A percentile compares a stretch with the other conserved stretches of the same genome.
These are phyloP conservation scores for Dictyostelium capitatum DNA, from an alignment of 78 protist species.

Conservation along the genomic window DNA sequence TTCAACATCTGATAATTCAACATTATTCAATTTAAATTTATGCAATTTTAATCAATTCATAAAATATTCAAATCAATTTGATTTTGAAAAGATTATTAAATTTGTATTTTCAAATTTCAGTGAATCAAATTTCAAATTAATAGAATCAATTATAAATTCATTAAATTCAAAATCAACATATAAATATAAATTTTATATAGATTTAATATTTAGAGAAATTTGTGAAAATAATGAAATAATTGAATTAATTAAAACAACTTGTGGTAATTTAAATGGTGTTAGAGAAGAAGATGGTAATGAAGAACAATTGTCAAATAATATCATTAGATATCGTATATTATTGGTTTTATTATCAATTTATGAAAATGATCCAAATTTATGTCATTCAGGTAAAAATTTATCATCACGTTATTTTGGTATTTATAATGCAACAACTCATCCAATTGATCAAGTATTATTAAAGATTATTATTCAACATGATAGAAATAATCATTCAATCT, in stretches of 20 bases:
- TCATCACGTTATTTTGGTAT: background rate
- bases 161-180: background rate
- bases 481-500: background rate
- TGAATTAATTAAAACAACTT: conserved; percentile 11
- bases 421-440: conserved; percentile 68
- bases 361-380: background rate
- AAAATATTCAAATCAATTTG: background rate
- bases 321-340: conserved; percentile 10
- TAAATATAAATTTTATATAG: conserved; percentile 8
- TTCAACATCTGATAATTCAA: background rate
- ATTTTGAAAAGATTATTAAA: conserved; percentile 5
- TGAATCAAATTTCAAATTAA: background rate
- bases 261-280: background rate
- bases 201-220: background rate
- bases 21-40: background rate
- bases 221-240: background rate
- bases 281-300: background rate
- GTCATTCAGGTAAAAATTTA: background rate
- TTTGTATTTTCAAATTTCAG: conserved; percentile 6
- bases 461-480: conserved; percentile 52
- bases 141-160: background rate
- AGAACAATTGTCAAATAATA: background rate
- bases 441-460: conserved; percentile 44
- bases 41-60: background rate
- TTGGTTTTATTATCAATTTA: conserved; percentile 7